Evolutionary conservation across 2,329 filamentous ascomycete genomes (phyloP).

Genomic region (Colletotrichum sp.): DNA sequence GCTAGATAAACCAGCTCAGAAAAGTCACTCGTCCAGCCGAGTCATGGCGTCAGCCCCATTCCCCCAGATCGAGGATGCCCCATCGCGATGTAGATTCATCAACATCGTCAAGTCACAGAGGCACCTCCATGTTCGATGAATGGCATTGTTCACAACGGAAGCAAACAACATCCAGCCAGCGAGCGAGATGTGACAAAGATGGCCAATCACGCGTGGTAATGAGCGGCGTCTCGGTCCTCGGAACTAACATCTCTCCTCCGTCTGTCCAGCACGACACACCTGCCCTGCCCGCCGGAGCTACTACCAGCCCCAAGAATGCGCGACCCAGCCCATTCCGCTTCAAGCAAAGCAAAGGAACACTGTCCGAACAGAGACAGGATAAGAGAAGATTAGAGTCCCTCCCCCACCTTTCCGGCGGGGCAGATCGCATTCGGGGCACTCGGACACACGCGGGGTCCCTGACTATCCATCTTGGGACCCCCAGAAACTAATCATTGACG

Average conservation of each 20-base stretch:
- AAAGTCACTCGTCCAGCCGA: not conserved
- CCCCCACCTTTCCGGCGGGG: constrained; percentile 16
- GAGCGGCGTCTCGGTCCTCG: not conserved
- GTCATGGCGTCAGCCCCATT: not conserved
- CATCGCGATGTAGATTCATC: not conserved
- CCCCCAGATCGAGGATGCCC: not conserved
- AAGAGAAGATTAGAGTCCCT: not conserved
- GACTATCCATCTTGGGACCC: not conserved
- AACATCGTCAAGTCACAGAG: not conserved
- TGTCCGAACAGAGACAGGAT: not conserved
- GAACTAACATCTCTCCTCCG: not conserved
- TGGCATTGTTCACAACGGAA: not conserved
- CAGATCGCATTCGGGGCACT: constrained; percentile 1
- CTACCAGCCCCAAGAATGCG: not conserved
- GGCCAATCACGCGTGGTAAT: not conserved
- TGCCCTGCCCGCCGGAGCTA: not conserved
- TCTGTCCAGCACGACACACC: not conserved
- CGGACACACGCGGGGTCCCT: constrained; percentile 7
- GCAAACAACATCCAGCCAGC: not conserved
- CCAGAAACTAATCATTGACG: constrained; percentile 4
- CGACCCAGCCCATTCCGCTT: not conserved
- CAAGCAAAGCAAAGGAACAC: not conserved
- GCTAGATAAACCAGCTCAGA: not conserved
- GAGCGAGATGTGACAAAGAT: not conserved
- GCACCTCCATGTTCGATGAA: not conserved